These are phyloP conservation scores for Exutisphaerella laricina DNA, from an alignment of 2,329 filamentous ascomycete species.

Conservation along the genomic window DNA sequence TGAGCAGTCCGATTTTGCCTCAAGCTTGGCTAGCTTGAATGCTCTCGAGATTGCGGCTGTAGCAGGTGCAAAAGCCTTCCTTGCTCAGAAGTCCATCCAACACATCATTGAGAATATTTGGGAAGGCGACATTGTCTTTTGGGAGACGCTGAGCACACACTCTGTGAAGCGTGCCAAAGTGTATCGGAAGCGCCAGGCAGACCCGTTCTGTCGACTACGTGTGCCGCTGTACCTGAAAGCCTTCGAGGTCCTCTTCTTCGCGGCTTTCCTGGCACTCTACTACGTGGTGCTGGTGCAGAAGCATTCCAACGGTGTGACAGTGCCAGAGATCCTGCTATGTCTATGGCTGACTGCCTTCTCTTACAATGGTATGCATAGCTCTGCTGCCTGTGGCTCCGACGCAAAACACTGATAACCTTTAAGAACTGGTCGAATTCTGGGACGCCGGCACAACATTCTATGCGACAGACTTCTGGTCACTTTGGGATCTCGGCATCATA, in stretches of 20 bases:
- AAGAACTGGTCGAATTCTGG: constrained; percentile 64
- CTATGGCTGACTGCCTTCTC: constrained; percentile 83
- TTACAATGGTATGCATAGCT: constrained; percentile 61
- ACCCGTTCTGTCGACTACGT: constrained; percentile 68
- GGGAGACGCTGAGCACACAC: constrained; percentile 69
- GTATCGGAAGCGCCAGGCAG: constrained; percentile 61
- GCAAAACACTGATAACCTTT: not conserved
- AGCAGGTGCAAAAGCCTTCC: constrained; percentile 75
- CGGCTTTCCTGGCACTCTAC: constrained; percentile 70
- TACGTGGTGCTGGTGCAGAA: constrained; percentile 78
- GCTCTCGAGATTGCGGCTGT: constrained; percentile 82
- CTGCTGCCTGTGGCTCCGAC: not conserved
- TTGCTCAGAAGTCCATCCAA: constrained; percentile 74
- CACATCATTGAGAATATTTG: constrained; percentile 79
- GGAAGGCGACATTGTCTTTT: constrained; percentile 82
- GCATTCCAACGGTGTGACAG: constrained; percentile 58
- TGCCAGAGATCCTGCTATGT: constrained; percentile 67
- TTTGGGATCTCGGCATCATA: constrained; percentile 48
- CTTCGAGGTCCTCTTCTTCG: constrained; percentile 78
- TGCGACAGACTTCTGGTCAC: constrained; percentile 73
- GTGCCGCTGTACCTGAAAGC: constrained; percentile 80
- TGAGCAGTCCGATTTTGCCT: constrained; percentile 40
- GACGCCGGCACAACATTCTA: constrained; percentile 87
- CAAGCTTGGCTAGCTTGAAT: constrained; percentile 72
- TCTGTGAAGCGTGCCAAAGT: constrained; percentile 70